Percentiles rank a stretch among this genome's conserved stretches.
phyloP scores from a whole-genome alignment of 2,329 filamentous ascomycete genomes.

The Fusarium pseudoanthophilum region DNA sequence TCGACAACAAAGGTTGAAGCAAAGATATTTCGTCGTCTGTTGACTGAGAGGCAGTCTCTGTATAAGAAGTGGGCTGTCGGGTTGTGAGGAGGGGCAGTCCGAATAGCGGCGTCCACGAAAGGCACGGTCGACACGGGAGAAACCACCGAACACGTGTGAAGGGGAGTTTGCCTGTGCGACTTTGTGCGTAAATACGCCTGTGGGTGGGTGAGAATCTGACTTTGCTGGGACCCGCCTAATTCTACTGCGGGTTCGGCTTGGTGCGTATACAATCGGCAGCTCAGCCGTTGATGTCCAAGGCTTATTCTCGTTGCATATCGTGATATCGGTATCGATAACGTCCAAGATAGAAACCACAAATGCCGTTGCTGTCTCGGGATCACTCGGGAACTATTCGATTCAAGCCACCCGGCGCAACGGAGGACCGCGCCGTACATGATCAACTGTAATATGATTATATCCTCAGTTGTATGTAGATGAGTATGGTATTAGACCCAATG shows the following conservation, averaged over 20 bases:
- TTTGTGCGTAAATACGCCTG: conserved; percentile 27
- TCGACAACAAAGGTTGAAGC: conserved; percentile 24
- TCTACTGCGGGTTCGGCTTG: conserved; percentile 36
- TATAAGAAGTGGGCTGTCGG: conserved; percentile 36
- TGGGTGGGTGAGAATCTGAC: conserved; percentile 30
- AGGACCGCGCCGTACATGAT: conserved; percentile 34
- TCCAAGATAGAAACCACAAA: conserved; percentile 11
- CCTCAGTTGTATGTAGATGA: conserved; percentile 15
- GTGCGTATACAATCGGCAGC: conserved; percentile 28
- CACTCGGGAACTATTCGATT: conserved; percentile 21
- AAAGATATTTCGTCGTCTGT: conserved; percentile 27
- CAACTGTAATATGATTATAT: conserved; percentile 19
- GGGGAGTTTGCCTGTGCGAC: conserved; percentile 18
- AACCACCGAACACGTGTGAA: conserved; percentile 41
- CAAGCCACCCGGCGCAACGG: conserved; percentile 32
- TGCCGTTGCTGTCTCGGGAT: conserved; percentile 28
- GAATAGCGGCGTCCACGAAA: conserved; percentile 32
- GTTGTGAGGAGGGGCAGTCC: conserved; percentile 41
- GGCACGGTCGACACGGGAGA: conserved; percentile 37
- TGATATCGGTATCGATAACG: conserved; percentile 26
- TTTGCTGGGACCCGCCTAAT: conserved; percentile 37
- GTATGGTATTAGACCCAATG: conserved; percentile 25
- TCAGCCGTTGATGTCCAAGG: conserved; percentile 21
- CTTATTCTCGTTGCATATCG: not conserved
- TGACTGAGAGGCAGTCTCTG: conserved; percentile 28